Conservation (phyloP, 441 rosid species). For the Melastoma candidum region DNA sequence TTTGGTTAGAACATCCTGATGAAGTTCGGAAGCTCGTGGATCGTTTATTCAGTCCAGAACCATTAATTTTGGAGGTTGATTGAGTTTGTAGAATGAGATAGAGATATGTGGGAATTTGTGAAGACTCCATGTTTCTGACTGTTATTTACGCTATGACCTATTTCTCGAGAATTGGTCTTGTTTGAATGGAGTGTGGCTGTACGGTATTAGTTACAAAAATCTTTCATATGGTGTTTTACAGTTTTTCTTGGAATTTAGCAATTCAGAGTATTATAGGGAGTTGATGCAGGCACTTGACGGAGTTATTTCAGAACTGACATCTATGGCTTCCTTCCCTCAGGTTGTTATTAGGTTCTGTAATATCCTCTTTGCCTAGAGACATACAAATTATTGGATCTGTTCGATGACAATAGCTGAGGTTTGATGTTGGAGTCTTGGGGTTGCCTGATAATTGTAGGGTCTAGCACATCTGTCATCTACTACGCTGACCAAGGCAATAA, state of each 20-base stretch:
- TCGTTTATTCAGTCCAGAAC: no score
- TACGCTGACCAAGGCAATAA: conserved; percentile 40
- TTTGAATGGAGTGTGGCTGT: no score
- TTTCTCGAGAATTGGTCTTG: no score
- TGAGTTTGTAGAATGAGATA: no score
- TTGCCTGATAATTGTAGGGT: conserved; percentile 35
- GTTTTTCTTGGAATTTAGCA: conserved; percentile 38
- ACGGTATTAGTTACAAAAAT: background rate
- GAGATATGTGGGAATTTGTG: no score
- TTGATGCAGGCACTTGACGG: conserved; percentile 54
- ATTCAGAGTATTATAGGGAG: conserved; percentile 33
- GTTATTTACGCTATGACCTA: no score
- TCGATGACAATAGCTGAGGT: conserved; percentile 1
- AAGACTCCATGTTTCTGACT: no score
- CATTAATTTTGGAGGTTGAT: no score
- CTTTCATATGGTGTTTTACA: conserved; percentile 17
- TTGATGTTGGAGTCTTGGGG: background rate
- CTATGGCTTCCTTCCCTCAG: conserved; percentile 65
- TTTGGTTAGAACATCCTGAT: no score
- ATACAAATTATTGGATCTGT: background rate
- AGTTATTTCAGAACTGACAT: conserved; percentile 38
- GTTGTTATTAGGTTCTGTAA: conserved; percentile 19
- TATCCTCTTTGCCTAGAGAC: background rate
- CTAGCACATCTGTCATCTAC: conserved; percentile 46
- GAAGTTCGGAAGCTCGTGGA: no score